Percentiles rank a stretch among this genome's conserved stretches.
Evolutionary conservation across 225 moss, liverwort and hornwort species (phyloP).

Genomic region (Climacium dendroides): DNA sequence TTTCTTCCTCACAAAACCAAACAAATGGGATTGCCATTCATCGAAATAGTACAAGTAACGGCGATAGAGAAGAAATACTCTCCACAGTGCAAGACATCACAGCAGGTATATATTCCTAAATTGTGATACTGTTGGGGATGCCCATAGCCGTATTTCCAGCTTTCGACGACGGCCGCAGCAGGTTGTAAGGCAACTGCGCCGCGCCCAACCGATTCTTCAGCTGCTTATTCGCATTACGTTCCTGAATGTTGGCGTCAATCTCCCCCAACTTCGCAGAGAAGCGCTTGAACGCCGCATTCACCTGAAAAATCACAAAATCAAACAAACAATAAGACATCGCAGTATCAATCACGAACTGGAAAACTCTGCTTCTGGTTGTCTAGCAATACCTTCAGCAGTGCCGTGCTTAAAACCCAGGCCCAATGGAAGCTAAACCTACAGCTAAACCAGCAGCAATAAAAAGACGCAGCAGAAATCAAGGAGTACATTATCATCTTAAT

Average conservation of each 20-base stretch:
- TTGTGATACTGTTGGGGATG: conserved; percentile 26
- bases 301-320: neutral
- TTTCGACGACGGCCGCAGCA: conserved; percentile 20
- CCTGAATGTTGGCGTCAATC: conserved; percentile 15
- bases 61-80: neutral
- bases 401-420: too few species aligned
- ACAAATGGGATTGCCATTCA: neutral
- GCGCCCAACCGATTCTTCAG: conserved; percentile 26
- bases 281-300: conserved; percentile 4
- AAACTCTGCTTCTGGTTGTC: neutral
- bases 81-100: neutral
- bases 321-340: too few species aligned
- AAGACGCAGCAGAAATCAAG: neutral
- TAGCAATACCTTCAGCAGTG: neutral
- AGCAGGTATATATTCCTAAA: neutral
- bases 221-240: conserved; percentile 7
- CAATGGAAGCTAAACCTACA: neutral
- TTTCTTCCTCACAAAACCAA: neutral
- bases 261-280: conserved; percentile 7
- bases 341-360: neutral
- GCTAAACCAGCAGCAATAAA: neutral
- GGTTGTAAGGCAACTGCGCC: conserved; percentile 20
- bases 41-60: neutral
- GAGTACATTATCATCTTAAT: neutral
- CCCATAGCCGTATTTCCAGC: conserved; percentile 36